A percentile compares a stretch with the other conserved stretches of the same genome.
These are phyloP conservation scores for Dendrobium officinale DNA, from an alignment of 106 monocot species.

Conservation along the genomic window DNA sequence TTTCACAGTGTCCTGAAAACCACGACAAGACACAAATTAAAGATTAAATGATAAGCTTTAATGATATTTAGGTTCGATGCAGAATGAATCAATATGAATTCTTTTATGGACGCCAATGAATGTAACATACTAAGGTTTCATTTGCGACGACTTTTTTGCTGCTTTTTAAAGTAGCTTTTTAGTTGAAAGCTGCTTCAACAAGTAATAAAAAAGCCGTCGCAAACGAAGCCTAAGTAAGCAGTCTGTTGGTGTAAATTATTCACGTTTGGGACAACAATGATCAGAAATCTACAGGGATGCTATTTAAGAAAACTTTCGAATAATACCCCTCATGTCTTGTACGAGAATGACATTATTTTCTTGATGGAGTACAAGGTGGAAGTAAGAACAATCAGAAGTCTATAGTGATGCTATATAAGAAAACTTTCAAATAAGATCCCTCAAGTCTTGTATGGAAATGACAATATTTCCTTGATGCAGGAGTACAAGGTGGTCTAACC, in stretches of 20 bases:
- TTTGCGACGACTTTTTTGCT: no score
- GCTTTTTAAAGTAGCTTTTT: no score
- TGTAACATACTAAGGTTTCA: background rate
- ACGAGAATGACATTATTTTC: background rate
- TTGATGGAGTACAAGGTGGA: background rate
- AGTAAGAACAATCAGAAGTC: background rate
- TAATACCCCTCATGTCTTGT: background rate
- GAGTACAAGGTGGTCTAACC: background rate
- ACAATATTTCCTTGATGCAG: background rate
- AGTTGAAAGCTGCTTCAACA: no score
- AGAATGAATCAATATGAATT: background rate
- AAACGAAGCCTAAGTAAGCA: background rate
- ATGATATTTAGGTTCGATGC: background rate
- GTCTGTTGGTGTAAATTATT: background rate
- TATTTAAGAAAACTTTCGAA: background rate
- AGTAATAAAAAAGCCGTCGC: no score
- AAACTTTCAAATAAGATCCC: background rate
- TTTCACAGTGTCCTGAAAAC: conserved; percentile 58
- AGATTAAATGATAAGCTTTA: background rate
- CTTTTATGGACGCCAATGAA: background rate
- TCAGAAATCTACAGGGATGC: background rate
- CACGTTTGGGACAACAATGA: background rate
- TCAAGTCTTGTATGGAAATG: background rate
- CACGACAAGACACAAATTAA: background rate
- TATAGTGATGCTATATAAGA: background rate